These are phyloP conservation scores for Lycium ferocissimum DNA, from an alignment of 257 asterid species.

Conservation along the genomic window DNA sequence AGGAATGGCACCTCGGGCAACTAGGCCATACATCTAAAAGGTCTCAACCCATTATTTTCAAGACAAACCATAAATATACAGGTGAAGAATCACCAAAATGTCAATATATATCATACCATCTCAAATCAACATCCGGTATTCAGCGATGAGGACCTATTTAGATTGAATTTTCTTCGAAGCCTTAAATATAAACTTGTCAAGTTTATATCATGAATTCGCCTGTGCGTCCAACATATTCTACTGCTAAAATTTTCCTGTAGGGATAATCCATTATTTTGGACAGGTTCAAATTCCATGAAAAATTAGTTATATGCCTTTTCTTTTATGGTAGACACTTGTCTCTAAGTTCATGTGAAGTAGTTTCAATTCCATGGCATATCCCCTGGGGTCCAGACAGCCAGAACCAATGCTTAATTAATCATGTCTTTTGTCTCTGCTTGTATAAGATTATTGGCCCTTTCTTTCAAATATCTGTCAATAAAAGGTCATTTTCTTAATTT, in stretches of 20 bases:
- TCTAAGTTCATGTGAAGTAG: slow-evolving; percentile 9
- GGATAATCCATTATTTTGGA: not conserved
- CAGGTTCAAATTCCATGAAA: not conserved
- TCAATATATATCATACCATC: no score
- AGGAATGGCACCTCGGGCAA: no score
- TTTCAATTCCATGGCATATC: slow-evolving; percentile 6
- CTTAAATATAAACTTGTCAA: not conserved
- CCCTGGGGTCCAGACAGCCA: slow-evolving; percentile 17
- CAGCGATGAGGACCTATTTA: not conserved
- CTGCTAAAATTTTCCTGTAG: not conserved
- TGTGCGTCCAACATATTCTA: not conserved
- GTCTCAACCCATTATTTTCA: no score
- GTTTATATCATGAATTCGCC: not conserved
- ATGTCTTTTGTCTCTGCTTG: not conserved
- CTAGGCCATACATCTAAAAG: no score
- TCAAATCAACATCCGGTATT: no score
- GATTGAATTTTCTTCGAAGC: not conserved
- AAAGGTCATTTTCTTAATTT: not conserved
- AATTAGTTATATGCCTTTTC: no score
- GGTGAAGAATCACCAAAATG: no score
- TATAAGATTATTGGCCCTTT: no score
- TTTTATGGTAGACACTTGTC: not conserved
- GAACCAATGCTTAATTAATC: slow-evolving; percentile 6
- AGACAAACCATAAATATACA: no score
- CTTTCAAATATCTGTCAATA: not conserved